phyloP scores from a whole-genome alignment of 1,284 basidiomycete species.

The Trichosporon sp. region DNA sequence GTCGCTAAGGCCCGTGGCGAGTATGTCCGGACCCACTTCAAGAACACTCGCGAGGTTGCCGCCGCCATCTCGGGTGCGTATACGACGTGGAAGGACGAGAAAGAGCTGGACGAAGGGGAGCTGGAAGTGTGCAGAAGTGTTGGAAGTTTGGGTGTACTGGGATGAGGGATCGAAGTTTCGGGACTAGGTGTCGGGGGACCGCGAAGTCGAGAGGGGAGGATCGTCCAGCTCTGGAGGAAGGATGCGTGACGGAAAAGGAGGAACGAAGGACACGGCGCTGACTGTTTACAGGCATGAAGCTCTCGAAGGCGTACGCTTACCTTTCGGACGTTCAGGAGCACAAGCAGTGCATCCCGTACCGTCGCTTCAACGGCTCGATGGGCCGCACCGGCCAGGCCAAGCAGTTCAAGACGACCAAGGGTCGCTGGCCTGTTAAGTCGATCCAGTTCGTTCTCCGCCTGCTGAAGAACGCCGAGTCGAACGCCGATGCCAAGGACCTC shows the following conservation, averaged over 20 bases:
- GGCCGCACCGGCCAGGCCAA: slow-evolving; percentile 97
- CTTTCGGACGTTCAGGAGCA: slow-evolving; percentile 92
- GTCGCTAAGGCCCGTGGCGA: slow-evolving; percentile 88
- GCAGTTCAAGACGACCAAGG: slow-evolving; percentile 94
- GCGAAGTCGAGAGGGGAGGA: no score
- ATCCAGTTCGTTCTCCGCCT: slow-evolving; percentile 91
- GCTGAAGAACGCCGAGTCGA: slow-evolving; percentile 98
- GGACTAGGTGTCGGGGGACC: background rate
- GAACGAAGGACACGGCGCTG: background rate
- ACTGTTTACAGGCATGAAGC: slow-evolving; percentile 67
- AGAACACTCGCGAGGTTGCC: slow-evolving; percentile 98
- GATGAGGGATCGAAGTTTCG: background rate
- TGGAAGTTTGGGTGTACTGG: slow-evolving; percentile 35
- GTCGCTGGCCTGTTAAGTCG: slow-evolving; percentile 99
- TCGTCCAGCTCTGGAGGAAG: background rate
- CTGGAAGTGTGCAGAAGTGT: slow-evolving; percentile 38
- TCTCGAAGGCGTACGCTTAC: slow-evolving; percentile 94
- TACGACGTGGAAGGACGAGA: no score
- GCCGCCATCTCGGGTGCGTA: slow-evolving; percentile 73
- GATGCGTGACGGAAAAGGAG: background rate
- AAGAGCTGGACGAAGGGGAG: background rate
- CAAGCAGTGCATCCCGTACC: slow-evolving; percentile 96
- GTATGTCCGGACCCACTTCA: slow-evolving; percentile 99
- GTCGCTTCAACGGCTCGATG: slow-evolving; percentile 93
- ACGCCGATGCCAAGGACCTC: slow-evolving; percentile 96